Evolutionary conservation across 2,329 filamentous ascomycete genomes (phyloP).

Genomic region (Verticillium klebahnii): DNA sequence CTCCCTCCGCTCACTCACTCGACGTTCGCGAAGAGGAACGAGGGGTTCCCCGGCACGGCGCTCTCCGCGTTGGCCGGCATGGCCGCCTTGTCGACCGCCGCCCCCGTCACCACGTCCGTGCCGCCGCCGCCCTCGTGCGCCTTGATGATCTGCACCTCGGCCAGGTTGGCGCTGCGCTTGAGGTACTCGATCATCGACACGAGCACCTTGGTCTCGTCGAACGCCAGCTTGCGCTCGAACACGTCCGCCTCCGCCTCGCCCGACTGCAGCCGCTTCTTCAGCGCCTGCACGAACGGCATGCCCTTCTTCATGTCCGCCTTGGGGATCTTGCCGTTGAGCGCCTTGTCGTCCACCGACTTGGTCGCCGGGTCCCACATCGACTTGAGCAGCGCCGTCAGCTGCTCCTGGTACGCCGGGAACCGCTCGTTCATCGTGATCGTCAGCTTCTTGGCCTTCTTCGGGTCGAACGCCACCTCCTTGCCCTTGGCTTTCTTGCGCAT

Average conservation of each 20-base stretch:
- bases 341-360: slow-evolving; percentile 72
- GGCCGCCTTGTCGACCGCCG: slow-evolving; percentile 53
- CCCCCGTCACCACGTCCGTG: slow-evolving; percentile 44
- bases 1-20: slow-evolving; percentile 20
- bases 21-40: slow-evolving; percentile 82
- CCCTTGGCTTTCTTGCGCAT: slow-evolving; percentile 91
- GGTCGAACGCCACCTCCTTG: slow-evolving; percentile 80
- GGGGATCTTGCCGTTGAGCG: slow-evolving; percentile 69
- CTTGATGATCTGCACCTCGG: slow-evolving; percentile 65
- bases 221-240: slow-evolving; percentile 78
- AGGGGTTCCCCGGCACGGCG: slow-evolving; percentile 77
- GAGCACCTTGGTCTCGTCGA: slow-evolving; percentile 77
- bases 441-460: slow-evolving; percentile 86
- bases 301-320: slow-evolving; percentile 95
- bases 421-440: slow-evolving; percentile 76
- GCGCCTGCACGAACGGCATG: slow-evolving; percentile 88
- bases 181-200: slow-evolving; percentile 74
- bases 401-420: slow-evolving; percentile 85
- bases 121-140: slow-evolving; percentile 66
- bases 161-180: slow-evolving; percentile 68
- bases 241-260: slow-evolving; percentile 65
- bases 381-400: slow-evolving; percentile 49
- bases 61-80: slow-evolving; percentile 60
- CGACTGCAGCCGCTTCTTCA: slow-evolving; percentile 77
- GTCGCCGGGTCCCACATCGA: slow-evolving; percentile 60